Evolutionary conservation across 768 basidiomycete genomes (phyloP).

Genomic region (Mycena vitilis): DNA sequence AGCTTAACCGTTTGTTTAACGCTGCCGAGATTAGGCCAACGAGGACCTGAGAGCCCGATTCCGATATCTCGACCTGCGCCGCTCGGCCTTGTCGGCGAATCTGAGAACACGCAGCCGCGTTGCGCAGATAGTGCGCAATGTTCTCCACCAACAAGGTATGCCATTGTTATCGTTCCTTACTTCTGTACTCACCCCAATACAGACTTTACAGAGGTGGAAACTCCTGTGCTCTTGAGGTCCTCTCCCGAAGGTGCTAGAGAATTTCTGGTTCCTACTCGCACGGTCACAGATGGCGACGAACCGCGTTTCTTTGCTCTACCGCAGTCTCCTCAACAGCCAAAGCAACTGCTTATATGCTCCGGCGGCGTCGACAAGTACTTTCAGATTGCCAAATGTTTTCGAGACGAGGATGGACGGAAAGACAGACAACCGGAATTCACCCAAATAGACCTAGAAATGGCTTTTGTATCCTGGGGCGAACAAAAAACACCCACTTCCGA

Average conservation of each 20-base stretch:
- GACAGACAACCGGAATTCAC: conserved; percentile 98
- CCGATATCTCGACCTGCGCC: conserved; percentile 90
- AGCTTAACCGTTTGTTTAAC: conserved; percentile 33
- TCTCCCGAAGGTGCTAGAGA: conserved; percentile 96
- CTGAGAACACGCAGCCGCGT: conserved; percentile 85
- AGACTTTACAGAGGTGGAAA: conserved; percentile 96
- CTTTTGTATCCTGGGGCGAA: conserved; percentile 87
- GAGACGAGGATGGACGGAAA: conserved; percentile 94
- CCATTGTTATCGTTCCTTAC: conserved; percentile 14
- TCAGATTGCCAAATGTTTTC: conserved; percentile 94
- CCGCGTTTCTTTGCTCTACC: conserved; percentile 87
- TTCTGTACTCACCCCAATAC: conserved; percentile 31
- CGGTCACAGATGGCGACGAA: conserved; percentile 45
- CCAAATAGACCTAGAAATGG: conserved; percentile 97
- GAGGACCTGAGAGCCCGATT: conserved; percentile 88
- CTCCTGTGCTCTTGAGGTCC: conserved; percentile 89
- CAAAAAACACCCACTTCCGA: conserved; percentile 41
- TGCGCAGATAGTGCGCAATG: conserved; percentile 79
- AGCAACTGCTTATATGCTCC: conserved; percentile 91
- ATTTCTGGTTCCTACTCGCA: conserved; percentile 88
- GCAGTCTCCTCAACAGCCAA: conserved; percentile 97
- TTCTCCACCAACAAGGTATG: conserved; percentile 80
- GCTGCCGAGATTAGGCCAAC: conserved; percentile 66
- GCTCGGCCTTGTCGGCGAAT: conserved; percentile 78
- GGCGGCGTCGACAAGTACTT: conserved; percentile 92